Percentiles rank a stretch among this genome's conserved stretches.
These are phyloP conservation scores for Coemansia sp. DNA, from an alignment of 192 early-diverging fungal genomes.

Conservation along the genomic window DNA sequence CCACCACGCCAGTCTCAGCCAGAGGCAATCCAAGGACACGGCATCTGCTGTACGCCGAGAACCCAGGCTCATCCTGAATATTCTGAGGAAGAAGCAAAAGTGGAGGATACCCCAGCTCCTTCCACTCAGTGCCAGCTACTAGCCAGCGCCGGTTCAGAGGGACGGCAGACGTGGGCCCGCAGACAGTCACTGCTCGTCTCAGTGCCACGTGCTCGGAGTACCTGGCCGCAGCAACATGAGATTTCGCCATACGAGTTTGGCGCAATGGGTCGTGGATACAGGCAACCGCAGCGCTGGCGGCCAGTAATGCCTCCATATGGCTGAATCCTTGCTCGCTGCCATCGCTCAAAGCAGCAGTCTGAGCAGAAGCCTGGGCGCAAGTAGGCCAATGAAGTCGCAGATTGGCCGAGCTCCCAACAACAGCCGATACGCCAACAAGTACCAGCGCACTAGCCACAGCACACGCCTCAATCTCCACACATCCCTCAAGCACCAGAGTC, in stretches of 20 bases:
- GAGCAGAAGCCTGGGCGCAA: constrained; percentile 8
- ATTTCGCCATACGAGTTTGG: neutral
- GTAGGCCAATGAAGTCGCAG: constrained; percentile 38
- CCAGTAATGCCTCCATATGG: constrained; percentile 32
- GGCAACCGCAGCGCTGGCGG: constrained; percentile 26
- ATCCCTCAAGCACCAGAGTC: constrained; percentile 24
- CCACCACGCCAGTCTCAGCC: constrained; percentile 7
- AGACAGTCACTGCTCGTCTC: constrained; percentile 9
- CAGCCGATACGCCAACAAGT: constrained; percentile 1
- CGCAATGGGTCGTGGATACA: constrained; percentile 17
- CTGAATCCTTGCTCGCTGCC: constrained; percentile 15
- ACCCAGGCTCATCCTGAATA: constrained; percentile 16
- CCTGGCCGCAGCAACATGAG: neutral
- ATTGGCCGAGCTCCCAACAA: neutral
- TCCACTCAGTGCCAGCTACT: constrained; percentile 12
- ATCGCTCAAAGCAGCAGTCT: neutral
- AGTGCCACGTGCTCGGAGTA: constrained; percentile 12
- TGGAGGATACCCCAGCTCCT: constrained; percentile 20
- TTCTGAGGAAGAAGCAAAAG: constrained; percentile 7
- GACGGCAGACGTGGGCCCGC: constrained; percentile 27
- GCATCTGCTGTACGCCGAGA: constrained; percentile 48
- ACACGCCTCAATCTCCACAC: neutral
- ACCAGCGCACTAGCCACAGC: constrained; percentile 12
- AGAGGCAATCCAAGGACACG: constrained; percentile 24
- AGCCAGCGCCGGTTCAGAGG: constrained; percentile 30